Percentiles rank a stretch among this genome's conserved stretches.
Evolutionary conservation across 345 rosid genomes (phyloP).

Genomic region (Pelargonium nanum): DNA sequence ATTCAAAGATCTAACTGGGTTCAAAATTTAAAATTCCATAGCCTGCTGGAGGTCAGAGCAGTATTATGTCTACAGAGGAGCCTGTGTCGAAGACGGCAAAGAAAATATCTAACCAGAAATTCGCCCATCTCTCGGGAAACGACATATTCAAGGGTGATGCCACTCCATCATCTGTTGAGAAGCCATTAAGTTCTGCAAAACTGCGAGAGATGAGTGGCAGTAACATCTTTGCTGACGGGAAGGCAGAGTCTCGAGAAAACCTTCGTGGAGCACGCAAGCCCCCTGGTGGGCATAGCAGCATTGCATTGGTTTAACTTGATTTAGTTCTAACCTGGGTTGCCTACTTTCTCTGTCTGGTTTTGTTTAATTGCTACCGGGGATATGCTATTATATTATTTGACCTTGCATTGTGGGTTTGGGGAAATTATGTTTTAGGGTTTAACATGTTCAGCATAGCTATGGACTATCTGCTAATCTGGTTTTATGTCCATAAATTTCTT

Average conservation of each 20-base stretch:
- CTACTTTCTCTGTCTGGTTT: neutral
- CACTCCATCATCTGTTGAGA: constrained; percentile 57
- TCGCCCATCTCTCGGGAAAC: constrained; percentile 67
- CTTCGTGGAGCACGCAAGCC: constrained; percentile 78
- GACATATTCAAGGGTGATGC: constrained; percentile 64
- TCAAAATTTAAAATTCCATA: constrained; percentile 3
- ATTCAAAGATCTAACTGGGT: neutral
- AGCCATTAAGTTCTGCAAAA: constrained; percentile 62
- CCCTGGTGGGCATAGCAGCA: constrained; percentile 92
- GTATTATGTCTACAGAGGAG: constrained; percentile 50
- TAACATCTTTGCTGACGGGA: constrained; percentile 71
- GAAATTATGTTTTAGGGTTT: constrained; percentile 24
- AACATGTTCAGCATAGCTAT: constrained; percentile 19
- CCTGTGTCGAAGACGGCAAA: constrained; percentile 52
- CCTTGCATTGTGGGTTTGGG: constrained; percentile 27
- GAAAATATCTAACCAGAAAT: constrained; percentile 68
- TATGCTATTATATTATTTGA: neutral
- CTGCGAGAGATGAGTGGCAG: constrained; percentile 74
- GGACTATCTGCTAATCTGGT: constrained; percentile 35
- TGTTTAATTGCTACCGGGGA: neutral
- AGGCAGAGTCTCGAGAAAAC: constrained; percentile 58
- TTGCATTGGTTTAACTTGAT: constrained; percentile 37
- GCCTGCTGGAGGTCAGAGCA: constrained; percentile 84
- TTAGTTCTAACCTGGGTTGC: neutral
- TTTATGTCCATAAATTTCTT: constrained; percentile 27